Conservation (phyloP, 441 rosid genomes). For the Aquilaria agallochum region DNA sequence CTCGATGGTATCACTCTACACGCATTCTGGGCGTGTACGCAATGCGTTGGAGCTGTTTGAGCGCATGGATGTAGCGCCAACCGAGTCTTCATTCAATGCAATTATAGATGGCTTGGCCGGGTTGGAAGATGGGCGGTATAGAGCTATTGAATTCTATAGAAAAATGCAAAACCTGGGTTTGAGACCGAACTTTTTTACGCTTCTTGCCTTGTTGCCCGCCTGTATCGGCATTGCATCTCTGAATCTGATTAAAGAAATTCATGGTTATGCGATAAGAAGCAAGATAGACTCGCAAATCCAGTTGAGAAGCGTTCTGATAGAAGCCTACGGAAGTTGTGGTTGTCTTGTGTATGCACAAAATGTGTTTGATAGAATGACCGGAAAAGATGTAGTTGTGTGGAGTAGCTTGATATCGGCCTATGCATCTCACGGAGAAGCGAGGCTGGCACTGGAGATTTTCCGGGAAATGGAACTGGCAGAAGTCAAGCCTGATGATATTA, state of each 20-base stretch:
- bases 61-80: conserved; percentile 48
- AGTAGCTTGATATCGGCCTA: conserved; percentile 62
- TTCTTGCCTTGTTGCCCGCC: conserved; percentile 55
- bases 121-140: conserved; percentile 37
- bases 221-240: conserved; percentile 35
- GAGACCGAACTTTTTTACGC: conserved; percentile 53
- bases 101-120: conserved; percentile 37
- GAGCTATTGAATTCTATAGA: conserved; percentile 47
- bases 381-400: conserved; percentile 63
- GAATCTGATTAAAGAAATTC: conserved; percentile 46
- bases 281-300: conserved; percentile 42
- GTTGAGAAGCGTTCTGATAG: conserved; percentile 49
- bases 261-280: conserved; percentile 44
- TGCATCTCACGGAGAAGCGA: conserved; percentile 56
- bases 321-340: conserved; percentile 57
- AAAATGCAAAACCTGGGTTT: conserved; percentile 33
- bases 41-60: conserved; percentile 37
- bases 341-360: conserved; percentile 29
- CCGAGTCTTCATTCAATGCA: conserved; percentile 47
- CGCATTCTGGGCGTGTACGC: conserved; percentile 22
- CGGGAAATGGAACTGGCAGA: conserved; percentile 45
- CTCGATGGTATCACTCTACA: conserved; percentile 49
- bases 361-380: conserved; percentile 29
- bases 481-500: conserved; percentile 48
- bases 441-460: conserved; percentile 40